Evolutionary conservation across 2,329 filamentous ascomycete genomes (phyloP), one percentile per base, ranked within the genome.

Genomic region (Cordyceps sp.): DNA sequence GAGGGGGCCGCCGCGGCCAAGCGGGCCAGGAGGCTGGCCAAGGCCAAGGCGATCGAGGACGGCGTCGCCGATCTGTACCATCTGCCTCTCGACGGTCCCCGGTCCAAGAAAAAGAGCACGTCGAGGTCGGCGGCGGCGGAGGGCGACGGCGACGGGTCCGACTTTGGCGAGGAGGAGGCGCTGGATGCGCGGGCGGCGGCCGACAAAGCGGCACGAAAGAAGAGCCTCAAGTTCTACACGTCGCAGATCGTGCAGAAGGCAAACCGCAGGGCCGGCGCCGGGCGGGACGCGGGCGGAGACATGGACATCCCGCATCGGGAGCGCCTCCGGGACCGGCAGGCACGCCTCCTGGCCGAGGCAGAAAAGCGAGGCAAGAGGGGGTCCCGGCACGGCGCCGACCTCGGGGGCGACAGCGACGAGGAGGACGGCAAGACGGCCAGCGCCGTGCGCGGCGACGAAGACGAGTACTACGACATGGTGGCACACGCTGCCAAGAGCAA

Each of bases 211-310:
- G 71, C 73, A 37, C 81, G 81, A 54, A 93, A 90, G 66, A 93
- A 92, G 64, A 84, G 74, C 40, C 69, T 98, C 36, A 80, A 85
- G 39, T 98, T 98, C 65, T 98, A 98, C 67, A 96, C 92, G 3
- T 93, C 86, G 4, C 90, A 98, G 52, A 90, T 98, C 42, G 79
- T 82, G 19, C 88, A 96, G 53, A 96, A 94, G 58, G 75, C 83
- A 35, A 93, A 84, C 59, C 86, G 83, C 52, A 82, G 82, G 34
- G 73, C 75, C 6, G 73, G 66, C 21, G 78, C 78, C 25, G 78
- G 79, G 26, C 71, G 75, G 38, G 75, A 81, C 36, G 72, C 76
- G 2, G 82, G 82, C 42, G 83, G 83, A 43, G 83, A 92, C 49
- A 66, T 70, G 42, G 83, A 92, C 54, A 69, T 92, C 32, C 90